Evolutionary conservation across 306 rosid genomes (phyloP), one percentile per base, ranked within the genome.

Genomic region (Datisca glomerata): DNA sequence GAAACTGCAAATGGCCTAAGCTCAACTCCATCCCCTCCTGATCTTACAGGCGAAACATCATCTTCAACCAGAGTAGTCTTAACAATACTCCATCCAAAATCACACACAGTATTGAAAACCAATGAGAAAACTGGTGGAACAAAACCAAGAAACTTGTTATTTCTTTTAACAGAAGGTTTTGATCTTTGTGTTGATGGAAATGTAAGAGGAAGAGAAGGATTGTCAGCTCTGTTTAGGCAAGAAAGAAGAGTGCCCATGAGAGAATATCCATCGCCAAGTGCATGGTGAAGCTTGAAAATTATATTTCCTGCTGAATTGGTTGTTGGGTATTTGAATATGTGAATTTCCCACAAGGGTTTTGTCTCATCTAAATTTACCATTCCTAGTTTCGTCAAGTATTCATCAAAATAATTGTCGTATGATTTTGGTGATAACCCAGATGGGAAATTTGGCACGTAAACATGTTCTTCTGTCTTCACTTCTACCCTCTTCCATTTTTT

Each of bases 191-290:
- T 46, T 10, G 71, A 53, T 12, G 92, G 85, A 41, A 80, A 72
- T 2, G 81, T 56, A 15, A 72, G 47, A 4, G 92, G 85, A 47
- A 69, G 66, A 46, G 57, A 57, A 7, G 79, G 79, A 32, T 80
- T 24, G 27, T 64, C 72, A 14, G 68, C 72, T 28, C 81, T 55
- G 42, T 53, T 67, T 0, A 73, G 56, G 43, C 66, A 76, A 18
- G 93, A 67, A 27, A 80, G 69, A 49, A 80, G 79, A 45, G 73
- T 65, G 39, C 74, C 72, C 93, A 79, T 74, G 1, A 74, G 57
- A 24, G 82, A 70, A 28, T 57, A 79, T 15, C 80, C 89, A 71
- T 79, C 85, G 5, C 80, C 91, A 38, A 75, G 80, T 9, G 84
- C 73, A 47, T 75, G 92, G 29, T 75, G 84, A 45, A 72, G 65